Evolutionary conservation across 108 stramenopile genomes (phyloP), one percentile per base, ranked within the genome.

Genomic region (Cyclotella kingstonii): DNA sequence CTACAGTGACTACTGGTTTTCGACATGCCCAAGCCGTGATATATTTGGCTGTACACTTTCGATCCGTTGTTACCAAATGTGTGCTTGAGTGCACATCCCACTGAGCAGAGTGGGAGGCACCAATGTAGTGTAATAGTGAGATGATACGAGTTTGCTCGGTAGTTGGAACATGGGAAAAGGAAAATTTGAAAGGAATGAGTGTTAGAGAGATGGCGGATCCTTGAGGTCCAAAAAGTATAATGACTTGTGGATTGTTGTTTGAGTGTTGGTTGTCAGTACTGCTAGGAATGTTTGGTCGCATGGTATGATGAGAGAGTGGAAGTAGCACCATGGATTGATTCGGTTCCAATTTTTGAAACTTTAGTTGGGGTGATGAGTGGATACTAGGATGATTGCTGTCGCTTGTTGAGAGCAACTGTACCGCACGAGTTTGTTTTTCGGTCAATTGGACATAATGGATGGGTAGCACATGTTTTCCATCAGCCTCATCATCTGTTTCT

Each of bases 21-120:
- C 77, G 59, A 14, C 59, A 61, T 15, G 77, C 77, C 77, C 77
- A 78, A n/a, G 77, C 77, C 60, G 56, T 63, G 25, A 78, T 78
- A 22, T 58, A 59, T 52, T 78, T 78, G 25, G 77, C 77, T 6
- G 66, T 63, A n/a, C 66, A 66, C 36, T 52, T 74, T 38, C 39
- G 35, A n/a, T 73, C 72, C n/a, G 30, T 19, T 0, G 77, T 67
- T 4, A 78, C 50, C 43, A 78, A 56, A 48, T 78, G 77, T 5
- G 77, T 78, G 8, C 67, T 73, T 4, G 36, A 15, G 9, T 50
- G 12, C 3, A 63, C 72, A 50, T 73, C 72, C 77, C 77, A 78
- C 33, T 68, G 58, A 31, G 23, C 18, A 11, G 34, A 56, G 33
- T 73, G 60, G 0, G 41, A n/a, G 23, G 72, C 77, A 33, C 77